These are phyloP conservation scores for Actinidia chinensis DNA, from an alignment of 179 eudicot species.

Conservation along the genomic window DNA sequence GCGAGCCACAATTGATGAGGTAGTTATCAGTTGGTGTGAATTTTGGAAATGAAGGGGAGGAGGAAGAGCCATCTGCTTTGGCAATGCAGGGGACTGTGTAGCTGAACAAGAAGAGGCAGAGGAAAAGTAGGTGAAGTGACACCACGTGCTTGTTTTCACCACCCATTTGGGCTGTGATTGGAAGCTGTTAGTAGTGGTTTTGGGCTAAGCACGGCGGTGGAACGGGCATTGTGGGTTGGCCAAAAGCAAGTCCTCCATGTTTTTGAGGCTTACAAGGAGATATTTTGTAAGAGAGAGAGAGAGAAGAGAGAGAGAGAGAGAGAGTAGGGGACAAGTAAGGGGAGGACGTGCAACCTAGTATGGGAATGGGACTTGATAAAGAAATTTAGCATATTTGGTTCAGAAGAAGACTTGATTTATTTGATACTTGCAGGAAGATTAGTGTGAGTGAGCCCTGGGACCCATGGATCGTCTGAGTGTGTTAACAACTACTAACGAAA, in stretches of 20 bases:
- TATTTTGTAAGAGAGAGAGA: background rate
- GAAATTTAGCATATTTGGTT: background rate
- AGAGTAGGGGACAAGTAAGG: conserved; percentile 34
- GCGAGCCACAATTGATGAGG: conserved; percentile 74
- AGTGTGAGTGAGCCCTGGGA: background rate
- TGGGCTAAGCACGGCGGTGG: background rate
- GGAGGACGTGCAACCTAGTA: conserved; percentile 32
- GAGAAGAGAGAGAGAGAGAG: background rate
- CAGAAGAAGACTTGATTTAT: too few species aligned
- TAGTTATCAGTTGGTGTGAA: conserved; percentile 56
- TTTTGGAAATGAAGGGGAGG: background rate
- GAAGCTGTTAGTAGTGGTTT: background rate
- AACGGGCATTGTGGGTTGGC: background rate
- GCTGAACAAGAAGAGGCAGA: conserved; percentile 1
- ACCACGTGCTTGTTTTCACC: background rate
- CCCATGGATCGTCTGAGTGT: background rate
- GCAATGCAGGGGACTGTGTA: background rate
- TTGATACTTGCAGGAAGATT: background rate
- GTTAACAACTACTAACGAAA: conserved; percentile 5
- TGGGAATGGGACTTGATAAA: conserved; percentile 16
- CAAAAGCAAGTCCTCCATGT: background rate
- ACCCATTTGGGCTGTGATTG: background rate
- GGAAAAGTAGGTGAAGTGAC: background rate
- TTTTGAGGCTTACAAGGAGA: background rate
- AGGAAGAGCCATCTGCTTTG: background rate